Base-by-base conservation (phyloP, 352 stramenopile species). In the Plasmopara muralis region DNA sequence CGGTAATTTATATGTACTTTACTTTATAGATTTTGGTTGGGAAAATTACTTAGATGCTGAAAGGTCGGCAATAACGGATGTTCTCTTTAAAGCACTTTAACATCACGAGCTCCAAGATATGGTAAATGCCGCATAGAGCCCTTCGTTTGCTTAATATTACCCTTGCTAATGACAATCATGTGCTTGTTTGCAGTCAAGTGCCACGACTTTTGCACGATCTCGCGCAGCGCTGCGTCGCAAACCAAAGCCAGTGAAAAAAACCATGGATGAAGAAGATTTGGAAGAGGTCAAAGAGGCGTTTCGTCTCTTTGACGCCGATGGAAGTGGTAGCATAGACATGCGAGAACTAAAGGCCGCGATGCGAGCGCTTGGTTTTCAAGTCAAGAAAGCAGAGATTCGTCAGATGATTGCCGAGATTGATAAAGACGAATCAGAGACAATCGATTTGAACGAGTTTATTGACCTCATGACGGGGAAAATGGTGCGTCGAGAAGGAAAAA, bases 401-500 rank as follows among this genome's bases (percentile, higher is more conserved):
- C 68, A 93, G 60, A 90, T 97, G 80, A 90, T 98, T 57, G 74
- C 83, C 6, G 85, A 97, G 59, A 89, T 97, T n/a, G 88, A 96
- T 70, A 97, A 97, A 55, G 90, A 97, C 63, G 86, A 96, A 57
- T 93, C 78, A 7, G 77, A 76, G 4, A 76, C 83, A 30, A 81
- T 95, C 63, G 74, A 96, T 53, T 83, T 95, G 67, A 85, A 97
- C 61, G 89, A 98, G 57, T 98, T 98, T 63, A 83, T 96, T 30
- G 89, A 97, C 61, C 96, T 98, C 79, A 95, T 97, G 69, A 96
- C 87, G 1, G 87, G 87, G 35, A 97, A 95, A 62, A 96, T 97
- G 89, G 40, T 45, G 10, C 18, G 40, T 33, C 29, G 9, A 16
- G 29, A 31, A 16, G 18, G 16, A 45, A 31, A 4, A 30, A 6